Base-by-base conservation (phyloP, 2,329 filamentous ascomycete genomes). In the Ophiostoma piceae region DNA sequence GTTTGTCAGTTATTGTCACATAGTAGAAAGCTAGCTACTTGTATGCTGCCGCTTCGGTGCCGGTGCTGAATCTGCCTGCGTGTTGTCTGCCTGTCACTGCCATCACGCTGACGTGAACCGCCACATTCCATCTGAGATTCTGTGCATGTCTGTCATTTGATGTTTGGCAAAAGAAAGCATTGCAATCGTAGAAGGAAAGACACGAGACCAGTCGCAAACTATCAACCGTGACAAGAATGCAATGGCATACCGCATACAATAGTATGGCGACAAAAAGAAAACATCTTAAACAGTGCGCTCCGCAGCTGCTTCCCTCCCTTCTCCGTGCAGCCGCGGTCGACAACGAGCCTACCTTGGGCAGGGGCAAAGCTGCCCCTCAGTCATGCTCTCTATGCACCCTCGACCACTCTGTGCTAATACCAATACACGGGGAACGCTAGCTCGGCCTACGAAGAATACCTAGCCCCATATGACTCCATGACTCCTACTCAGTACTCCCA, bases 261-360 rank as follows among this genome's bases (percentile, higher is more conserved):
- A 47, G 43, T 9, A 26, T 57, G 51, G 26, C n/a, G 8, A 16
- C 51, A 22, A 54, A 54, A 54, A n/a, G 37, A 35, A 35, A 37
- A 37, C 32, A 0, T 12, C 14, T 1, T 29, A 57, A 26, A 26
- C 51, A 26, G 51, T 57, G 51, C 16, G 60, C 60, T n/a, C 29
- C 16, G 54, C 54, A 60, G 54, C 14, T 65, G 54, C 68, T 71
- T 41, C 62, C 71, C 71, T 70, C 71, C 72, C 69, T 71, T 43
- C 66, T 71, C 72, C 72, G 72, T 71, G 72, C 69, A 73, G 68
- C 72, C 71, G 72, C 66, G 72, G 70, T 69, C 71, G 68, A 68
- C 67, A 57, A 51, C 69, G 69, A 66, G 70, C 67, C 57, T 64
- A n/a, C 60, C 32, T 64, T 11, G 19, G 29, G 51, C n/a, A 26